Conservation (phyloP, 2,329 filamentous ascomycete species). For the Microdochium bolleyi region DNA sequence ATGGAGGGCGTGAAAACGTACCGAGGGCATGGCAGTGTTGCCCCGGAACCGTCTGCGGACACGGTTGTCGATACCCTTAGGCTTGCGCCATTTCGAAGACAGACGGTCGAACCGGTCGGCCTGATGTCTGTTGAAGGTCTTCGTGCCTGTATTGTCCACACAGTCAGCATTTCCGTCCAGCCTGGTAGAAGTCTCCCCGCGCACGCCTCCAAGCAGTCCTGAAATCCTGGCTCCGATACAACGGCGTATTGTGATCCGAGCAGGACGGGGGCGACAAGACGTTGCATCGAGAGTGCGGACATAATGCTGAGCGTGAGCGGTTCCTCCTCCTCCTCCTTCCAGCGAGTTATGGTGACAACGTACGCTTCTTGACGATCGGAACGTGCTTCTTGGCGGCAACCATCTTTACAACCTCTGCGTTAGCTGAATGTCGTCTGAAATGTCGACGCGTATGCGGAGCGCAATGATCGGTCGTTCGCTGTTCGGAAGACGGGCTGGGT, state of each 20-base stretch:
- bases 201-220: background rate
- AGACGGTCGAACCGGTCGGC: constrained; percentile 94
- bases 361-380: constrained; percentile 99
- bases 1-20: constrained; percentile 44
- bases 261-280: background rate
- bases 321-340: background rate
- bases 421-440: background rate
- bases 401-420: constrained; percentile 55
- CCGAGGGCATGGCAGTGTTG: constrained; percentile 94
- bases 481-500: background rate
- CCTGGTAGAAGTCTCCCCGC: constrained; percentile 3
- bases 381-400: constrained; percentile 99
- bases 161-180: constrained; percentile 26
- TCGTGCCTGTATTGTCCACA: constrained; percentile 59
- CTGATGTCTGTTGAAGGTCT: constrained; percentile 96
- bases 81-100: constrained; percentile 91
- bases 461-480: background rate
- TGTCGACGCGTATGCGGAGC: background rate
- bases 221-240: background rate
- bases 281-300: background rate
- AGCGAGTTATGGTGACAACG: constrained; percentile 31
- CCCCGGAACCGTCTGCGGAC: constrained; percentile 97
- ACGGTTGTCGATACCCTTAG: constrained; percentile 99
- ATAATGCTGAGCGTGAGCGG: background rate
- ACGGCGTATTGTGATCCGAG: background rate